Conservation (phyloP, 2,329 filamentous ascomycete species). For the Penicillium sp. region DNA sequence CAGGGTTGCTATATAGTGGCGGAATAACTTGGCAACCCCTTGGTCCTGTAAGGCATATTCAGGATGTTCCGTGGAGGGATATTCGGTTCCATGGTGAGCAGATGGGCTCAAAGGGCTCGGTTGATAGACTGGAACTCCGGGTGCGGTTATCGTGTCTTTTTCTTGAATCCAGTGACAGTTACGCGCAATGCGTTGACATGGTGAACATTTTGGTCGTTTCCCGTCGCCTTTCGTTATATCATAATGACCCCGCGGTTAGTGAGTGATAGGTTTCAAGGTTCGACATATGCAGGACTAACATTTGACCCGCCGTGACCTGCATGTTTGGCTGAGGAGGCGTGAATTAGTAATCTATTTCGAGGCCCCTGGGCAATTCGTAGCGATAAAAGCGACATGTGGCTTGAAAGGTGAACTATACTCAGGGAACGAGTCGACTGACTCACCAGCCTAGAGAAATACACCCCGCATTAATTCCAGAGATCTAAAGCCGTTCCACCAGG, state of each 20-base stretch:
- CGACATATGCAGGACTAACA: slow-evolving; percentile 1
- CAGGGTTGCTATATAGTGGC: no score
- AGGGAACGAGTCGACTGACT: background rate
- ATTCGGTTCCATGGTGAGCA: background rate
- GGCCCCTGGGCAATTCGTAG: no score
- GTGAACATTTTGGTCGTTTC: background rate
- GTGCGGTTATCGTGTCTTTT: background rate
- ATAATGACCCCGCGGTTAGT: background rate
- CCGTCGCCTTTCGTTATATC: slow-evolving; percentile 7
- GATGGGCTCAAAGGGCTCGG: background rate
- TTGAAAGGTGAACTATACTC: background rate
- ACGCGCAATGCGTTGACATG: background rate
- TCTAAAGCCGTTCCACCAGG: background rate
- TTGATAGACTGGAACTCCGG: background rate
- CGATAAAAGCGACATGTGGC: background rate
- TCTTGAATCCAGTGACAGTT: slow-evolving; percentile 3
- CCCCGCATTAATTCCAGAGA: background rate
- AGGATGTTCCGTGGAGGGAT: background rate
- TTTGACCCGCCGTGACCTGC: slow-evolving; percentile 6
- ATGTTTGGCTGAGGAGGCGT: background rate
- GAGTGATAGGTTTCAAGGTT: background rate
- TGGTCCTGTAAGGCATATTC: no score
- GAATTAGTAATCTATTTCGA: background rate
- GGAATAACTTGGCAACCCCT: no score
- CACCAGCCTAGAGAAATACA: background rate